Conservation (phyloP, 1,284 basidiomycete genomes). For the Puccinia horiana region DNA sequence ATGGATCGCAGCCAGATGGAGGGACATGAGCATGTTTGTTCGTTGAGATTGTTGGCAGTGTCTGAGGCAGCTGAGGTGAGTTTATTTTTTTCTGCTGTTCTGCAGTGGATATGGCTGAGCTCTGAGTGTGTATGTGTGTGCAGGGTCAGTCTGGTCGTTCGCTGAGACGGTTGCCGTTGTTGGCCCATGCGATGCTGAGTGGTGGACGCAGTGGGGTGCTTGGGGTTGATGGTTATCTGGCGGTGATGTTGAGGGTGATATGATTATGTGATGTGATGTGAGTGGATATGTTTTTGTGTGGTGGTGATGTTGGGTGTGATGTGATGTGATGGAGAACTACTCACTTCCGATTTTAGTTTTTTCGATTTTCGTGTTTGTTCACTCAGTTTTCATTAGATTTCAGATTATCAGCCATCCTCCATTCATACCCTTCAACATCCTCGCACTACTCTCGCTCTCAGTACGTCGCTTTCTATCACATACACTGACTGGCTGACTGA, state of each 20-base stretch:
- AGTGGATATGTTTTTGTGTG: too few relatives aligned
- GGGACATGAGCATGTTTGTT: background rate
- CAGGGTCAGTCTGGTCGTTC: constrained; percentile 86
- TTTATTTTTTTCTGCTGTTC: background rate
- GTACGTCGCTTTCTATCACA: background rate
- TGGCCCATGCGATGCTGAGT: constrained; percentile 71
- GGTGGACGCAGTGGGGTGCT: background rate
- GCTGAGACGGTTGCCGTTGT: constrained; percentile 81
- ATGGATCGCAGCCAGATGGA: background rate
- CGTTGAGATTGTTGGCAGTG: constrained; percentile 65
- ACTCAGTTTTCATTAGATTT: background rate
- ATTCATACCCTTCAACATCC: background rate
- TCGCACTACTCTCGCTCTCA: background rate
- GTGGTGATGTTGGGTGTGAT: too few relatives aligned
- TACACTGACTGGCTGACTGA: background rate
- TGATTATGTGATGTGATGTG: too few relatives aligned
- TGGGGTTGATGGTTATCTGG: background rate
- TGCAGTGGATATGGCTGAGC: background rate
- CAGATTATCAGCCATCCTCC: too few relatives aligned
- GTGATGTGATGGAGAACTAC: too few relatives aligned
- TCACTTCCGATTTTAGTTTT: too few relatives aligned
- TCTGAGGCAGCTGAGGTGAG: constrained; percentile 74
- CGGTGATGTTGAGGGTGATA: background rate
- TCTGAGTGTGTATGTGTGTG: background rate
- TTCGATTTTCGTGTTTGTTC: background rate